Percentiles rank a stretch among this genome's conserved stretches.
These are phyloP conservation scores for Dendrobium huoshanense DNA, from an alignment of 106 monocot species.

Conservation along the genomic window DNA sequence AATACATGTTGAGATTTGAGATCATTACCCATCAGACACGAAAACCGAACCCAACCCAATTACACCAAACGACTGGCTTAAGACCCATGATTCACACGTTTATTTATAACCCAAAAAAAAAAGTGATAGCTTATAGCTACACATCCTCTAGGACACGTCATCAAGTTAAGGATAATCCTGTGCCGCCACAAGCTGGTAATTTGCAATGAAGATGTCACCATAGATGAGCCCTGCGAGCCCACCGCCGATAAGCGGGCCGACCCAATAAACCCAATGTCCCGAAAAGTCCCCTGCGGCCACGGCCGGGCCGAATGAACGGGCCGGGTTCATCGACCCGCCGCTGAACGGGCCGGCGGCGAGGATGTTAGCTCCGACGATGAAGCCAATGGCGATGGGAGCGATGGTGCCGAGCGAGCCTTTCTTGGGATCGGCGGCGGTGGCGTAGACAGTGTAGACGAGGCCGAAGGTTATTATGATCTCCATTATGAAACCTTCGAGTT, in stretches of 20 bases:
- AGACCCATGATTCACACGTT: no score
- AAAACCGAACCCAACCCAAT: no score
- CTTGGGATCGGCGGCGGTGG: slow-evolving; percentile 67
- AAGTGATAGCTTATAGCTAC: no score
- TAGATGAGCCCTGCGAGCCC: slow-evolving; percentile 59
- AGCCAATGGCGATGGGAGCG: slow-evolving; percentile 81
- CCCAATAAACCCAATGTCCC: slow-evolving; percentile 68
- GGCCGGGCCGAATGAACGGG: slow-evolving; percentile 69
- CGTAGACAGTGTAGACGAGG: slow-evolving; percentile 74
- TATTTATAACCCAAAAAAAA: no score
- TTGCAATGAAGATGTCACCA: slow-evolving; percentile 36
- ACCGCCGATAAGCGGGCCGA: slow-evolving; percentile 78
- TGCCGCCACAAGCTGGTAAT: slow-evolving; percentile 21
- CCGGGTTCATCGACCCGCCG: slow-evolving; percentile 82
- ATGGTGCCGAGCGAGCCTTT: slow-evolving; percentile 73
- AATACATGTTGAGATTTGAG: no score
- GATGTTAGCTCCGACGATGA: slow-evolving; percentile 86
- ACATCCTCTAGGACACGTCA: no score
- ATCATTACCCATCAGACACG: no score
- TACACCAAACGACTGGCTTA: no score
- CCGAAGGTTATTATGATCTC: slow-evolving; percentile 75
- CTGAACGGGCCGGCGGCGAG: slow-evolving; percentile 74
- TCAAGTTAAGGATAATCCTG: slow-evolving; percentile 31
- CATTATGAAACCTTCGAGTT: slow-evolving; percentile 48
- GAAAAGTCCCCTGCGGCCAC: slow-evolving; percentile 57